Conservation (phyloP, 441 rosid species). For the Gossypium gossypioides region DNA sequence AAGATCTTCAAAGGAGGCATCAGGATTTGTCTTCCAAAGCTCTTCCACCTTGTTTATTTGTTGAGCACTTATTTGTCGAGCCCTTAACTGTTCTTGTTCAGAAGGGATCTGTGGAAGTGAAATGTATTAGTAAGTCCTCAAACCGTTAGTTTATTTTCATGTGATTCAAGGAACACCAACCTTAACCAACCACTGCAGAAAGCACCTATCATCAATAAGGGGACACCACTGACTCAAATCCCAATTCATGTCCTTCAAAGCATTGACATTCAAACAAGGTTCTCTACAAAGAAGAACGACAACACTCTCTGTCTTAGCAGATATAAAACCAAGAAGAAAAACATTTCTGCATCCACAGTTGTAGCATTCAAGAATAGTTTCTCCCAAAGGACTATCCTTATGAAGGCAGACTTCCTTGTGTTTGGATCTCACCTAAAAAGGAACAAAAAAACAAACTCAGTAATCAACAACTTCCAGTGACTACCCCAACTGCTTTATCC, state of each 20-base stretch:
- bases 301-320: constrained; percentile 97
- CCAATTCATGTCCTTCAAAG: constrained; percentile 99
- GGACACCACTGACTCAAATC: constrained; percentile 99
- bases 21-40: constrained; percentile 96
- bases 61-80: constrained; percentile 98
- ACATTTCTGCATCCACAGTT: constrained; percentile 97
- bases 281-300: constrained; percentile 97
- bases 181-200: constrained; percentile 97
- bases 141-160: constrained; percentile 1
- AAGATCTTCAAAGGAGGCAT: constrained; percentile 96
- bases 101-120: constrained; percentile 65
- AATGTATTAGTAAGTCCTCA: constrained; percentile 18
- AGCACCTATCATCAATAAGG: constrained; percentile 96
- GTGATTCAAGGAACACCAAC: constrained; percentile 32
- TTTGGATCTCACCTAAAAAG: constrained; percentile 83
- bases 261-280: constrained; percentile 93
- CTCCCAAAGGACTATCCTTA: constrained; percentile 97
- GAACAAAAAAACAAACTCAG: constrained; percentile 1
- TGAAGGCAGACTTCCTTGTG: constrained; percentile 99
- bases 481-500: not conserved
- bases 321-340: constrained; percentile 94
- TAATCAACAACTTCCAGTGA: not conserved
- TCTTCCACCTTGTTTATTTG: constrained; percentile 98
- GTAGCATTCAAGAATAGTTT: constrained; percentile 96
- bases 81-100: constrained; percentile 97